Evolutionary conservation across 2,329 filamentous ascomycete species (phyloP), one percentile per base, ranked within the genome.

Genomic region (Fusarium sp.): DNA sequence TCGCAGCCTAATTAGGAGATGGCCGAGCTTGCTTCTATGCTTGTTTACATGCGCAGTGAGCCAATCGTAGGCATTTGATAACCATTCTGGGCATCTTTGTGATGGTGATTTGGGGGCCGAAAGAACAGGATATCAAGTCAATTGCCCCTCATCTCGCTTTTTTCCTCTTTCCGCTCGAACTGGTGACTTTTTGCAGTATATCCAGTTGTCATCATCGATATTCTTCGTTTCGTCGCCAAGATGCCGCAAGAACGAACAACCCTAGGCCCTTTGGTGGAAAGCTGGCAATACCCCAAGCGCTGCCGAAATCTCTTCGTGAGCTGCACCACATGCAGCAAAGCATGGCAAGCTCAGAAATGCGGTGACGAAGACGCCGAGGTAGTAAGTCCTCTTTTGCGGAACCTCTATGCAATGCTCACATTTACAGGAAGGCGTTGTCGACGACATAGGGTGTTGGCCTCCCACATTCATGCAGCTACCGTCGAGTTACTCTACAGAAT

Each of bases 401-500:
- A 25, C 7, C 24, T 25, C 7, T 25, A n/a, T n/a, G n/a, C n/a
- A n/a, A n/a, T n/a, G n/a, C n/a, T n/a, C n/a, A n/a, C n/a, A n/a
- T n/a, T n/a, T n/a, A n/a, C 34, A 38, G 34, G 34, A 38, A n/a
- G 34, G 34, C 9, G 6, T n/a, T 38, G 10, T 38, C 34, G 34
- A 38, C 18, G 30, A 51, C 24, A 4, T 9, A 34, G 6, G 3
- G 3, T 51, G 47, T 10, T 51, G 47, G 47, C 47, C 47, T 15
- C 20, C 30, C 14, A 32, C 11, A 2, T 38, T 18, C 18, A 38
- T 11, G 34, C 1, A n/a, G 18, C 10, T n/a, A 12, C 10, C 34
- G 3, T n/a, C 34, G 10, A n/a, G 3, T 7, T 15, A 24, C 8
- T 0, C 15, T 12, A 44, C 16, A 10, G 3, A 15, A 29, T 29